phyloP scores from a whole-genome alignment of 2,329 filamentous ascomycete species.

The Cladosporium sp. region DNA sequence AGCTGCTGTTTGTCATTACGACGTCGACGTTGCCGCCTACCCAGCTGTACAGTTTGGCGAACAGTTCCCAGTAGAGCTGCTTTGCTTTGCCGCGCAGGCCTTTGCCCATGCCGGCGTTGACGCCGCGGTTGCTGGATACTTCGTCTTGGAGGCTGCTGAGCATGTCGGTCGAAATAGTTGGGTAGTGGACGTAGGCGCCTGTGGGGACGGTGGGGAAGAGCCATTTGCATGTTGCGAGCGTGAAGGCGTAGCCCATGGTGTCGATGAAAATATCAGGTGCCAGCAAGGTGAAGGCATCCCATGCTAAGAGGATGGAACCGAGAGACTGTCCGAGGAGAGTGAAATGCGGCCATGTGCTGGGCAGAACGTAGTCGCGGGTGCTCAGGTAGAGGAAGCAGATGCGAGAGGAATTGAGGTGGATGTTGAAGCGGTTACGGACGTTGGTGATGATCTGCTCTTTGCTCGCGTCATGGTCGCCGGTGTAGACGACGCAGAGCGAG shows the following conservation, averaged over 20 bases:
- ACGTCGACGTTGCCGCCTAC: conserved; percentile 82
- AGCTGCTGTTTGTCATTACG: conserved; percentile 96
- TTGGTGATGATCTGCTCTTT: conserved; percentile 69
- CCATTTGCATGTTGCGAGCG: conserved; percentile 74
- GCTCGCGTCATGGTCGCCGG: conserved; percentile 84
- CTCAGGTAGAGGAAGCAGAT: conserved; percentile 88
- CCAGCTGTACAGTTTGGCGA: conserved; percentile 76
- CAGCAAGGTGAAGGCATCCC: conserved; percentile 88
- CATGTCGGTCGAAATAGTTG: conserved; percentile 98
- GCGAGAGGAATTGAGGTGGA: conserved; percentile 76
- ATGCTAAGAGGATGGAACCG: conserved; percentile 80
- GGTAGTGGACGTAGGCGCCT: conserved; percentile 94
- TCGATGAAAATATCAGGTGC: conserved; percentile 94
- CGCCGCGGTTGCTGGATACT: conserved; percentile 53
- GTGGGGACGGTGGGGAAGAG: conserved; percentile 79
- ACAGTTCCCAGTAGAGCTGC: conserved; percentile 78
- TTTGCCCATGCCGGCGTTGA: conserved; percentile 78
- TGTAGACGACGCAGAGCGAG: conserved; percentile 89
- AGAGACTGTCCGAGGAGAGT: conserved; percentile 92
- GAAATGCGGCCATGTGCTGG: conserved; percentile 84
- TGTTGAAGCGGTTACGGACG: conserved; percentile 78
- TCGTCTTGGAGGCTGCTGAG: conserved; percentile 64
- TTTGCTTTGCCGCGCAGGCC: conserved; percentile 70
- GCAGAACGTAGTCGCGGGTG: conserved; percentile 79
- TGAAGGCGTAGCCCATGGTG: conserved; percentile 97